These are phyloP conservation scores for Russula sp. DNA, from an alignment of 768 basidiomycete genomes.

Conservation along the genomic window DNA sequence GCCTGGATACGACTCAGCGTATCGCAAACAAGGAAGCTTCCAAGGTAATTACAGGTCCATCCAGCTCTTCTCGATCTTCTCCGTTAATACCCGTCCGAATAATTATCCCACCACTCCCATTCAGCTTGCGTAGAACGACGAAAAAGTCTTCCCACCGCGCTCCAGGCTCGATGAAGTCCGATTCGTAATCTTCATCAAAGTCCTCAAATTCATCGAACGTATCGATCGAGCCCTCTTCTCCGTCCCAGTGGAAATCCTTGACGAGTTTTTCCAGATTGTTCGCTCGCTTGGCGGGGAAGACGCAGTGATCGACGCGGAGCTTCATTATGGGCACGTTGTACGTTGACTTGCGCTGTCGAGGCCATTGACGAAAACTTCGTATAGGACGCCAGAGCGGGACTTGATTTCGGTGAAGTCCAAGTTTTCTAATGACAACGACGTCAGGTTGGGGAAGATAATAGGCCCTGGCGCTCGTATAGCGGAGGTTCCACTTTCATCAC, in stretches of 20 bases:
- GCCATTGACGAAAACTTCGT: too few species aligned
- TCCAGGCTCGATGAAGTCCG: not conserved
- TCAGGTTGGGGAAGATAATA: slow-evolving; percentile 12
- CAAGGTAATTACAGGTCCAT: too few species aligned
- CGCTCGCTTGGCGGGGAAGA: not conserved
- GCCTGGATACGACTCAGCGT: too few species aligned
- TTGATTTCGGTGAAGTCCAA: not conserved
- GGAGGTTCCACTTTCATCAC: not conserved
- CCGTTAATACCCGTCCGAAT: slow-evolving; percentile 5
- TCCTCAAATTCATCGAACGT: not conserved
- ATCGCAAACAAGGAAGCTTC: too few species aligned
- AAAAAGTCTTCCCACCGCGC: slow-evolving; percentile 6
- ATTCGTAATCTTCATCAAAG: not conserved
- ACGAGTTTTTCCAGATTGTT: not conserved
- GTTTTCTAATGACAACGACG: slow-evolving; percentile 3
- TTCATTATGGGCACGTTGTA: not conserved
- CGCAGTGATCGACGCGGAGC: slow-evolving; percentile 1
- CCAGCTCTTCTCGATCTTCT: not conserved
- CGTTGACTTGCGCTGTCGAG: too few species aligned
- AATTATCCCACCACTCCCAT: slow-evolving; percentile 2
- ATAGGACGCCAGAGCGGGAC: not conserved
- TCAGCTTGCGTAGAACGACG: not conserved
- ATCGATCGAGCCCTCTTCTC: not conserved
- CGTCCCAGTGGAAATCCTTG: not conserved
- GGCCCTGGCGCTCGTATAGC: not conserved